Evolutionary conservation across 768 basidiomycete genomes (phyloP), one percentile per base, ranked within the genome.

Genomic region (Tricholoma saponaceum): DNA sequence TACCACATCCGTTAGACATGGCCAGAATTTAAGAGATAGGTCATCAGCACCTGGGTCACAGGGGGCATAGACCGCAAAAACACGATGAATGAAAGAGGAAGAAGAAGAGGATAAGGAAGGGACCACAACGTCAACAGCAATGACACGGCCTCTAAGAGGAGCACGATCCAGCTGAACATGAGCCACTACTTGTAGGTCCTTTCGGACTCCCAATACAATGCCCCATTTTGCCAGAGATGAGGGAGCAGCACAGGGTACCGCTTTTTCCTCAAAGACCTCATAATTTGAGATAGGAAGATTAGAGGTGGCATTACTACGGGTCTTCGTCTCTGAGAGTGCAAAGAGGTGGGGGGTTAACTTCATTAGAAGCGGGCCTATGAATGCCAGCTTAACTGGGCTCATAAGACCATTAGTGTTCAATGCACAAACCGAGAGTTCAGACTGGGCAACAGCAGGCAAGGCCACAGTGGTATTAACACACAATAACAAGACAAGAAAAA

Each of bases 51-150:
- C 54, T n/a, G 60, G 58, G 46, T 64, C 46, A 56, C 56, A 64
- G 0, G 60, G 63, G 14, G 63, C 63, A 51, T 61, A 64, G 23
- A 57, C 58, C 14, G 47, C 54, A 22, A 64, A 60, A 3, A 62
- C 22, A 3, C 58, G 25, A 32, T 62, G 64, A 25, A 52, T n/a
- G n/a, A 57, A 52, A n/a, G 56, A 46, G 8, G 33, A 25, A 3
- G 25, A 47, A 14, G 44, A 47, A 5, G 14, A 47, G 18, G 20
- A 10, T 5, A 53, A 3, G 5, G 56, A 59, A 18, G 59, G 51
- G 2, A 65, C n/a, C 6, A 60, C 54, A 18, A 65, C 12, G 28
- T 64, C 60, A 18, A 62, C 46, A 6, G 43, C 37, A 18, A 60
- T 44, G 0, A 62, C 58, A 20, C 52, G 20, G 6, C 61, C 61